phyloP scores from a whole-genome alignment of 139 green algal species.

The Haematococcus sp. region DNA sequence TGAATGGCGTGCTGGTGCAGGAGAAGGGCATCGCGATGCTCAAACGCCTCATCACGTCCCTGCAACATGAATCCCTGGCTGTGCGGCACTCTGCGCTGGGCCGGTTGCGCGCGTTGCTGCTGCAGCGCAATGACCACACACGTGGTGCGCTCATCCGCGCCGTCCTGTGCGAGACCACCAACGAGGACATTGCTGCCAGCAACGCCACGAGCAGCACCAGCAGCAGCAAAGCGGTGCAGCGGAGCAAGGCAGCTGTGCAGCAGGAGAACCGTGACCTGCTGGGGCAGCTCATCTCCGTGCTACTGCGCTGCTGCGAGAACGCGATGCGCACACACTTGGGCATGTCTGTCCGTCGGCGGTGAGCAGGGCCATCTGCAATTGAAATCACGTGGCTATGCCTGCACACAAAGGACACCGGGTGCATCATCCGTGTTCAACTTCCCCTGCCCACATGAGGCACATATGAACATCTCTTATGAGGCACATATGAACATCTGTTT shows the following conservation, averaged over 20 bases:
- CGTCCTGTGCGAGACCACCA: too few species aligned
- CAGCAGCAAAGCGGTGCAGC: neutral
- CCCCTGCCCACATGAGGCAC: neutral
- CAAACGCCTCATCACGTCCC: neutral
- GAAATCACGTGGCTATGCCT: too few species aligned
- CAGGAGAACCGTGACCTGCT: conserved; percentile 34
- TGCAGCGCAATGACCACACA: neutral
- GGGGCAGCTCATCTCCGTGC: conserved; percentile 46
- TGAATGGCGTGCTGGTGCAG: conserved; percentile 43
- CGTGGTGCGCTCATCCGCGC: neutral
- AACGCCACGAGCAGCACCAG: neutral
- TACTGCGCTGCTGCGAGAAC: conserved; percentile 74
- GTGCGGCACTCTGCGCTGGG: conserved; percentile 27
- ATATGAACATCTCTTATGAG: neutral
- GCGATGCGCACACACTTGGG: conserved; percentile 28
- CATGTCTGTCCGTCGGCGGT: neutral
- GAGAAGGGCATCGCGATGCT: conserved; percentile 3
- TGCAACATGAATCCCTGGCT: neutral
- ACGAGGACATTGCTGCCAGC: too few species aligned
- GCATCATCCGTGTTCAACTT: too few species aligned
- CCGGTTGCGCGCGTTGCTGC: conserved; percentile 49
- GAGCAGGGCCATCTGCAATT: too few species aligned
- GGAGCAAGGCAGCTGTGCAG: conserved; percentile 16
- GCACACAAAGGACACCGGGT: too few species aligned
- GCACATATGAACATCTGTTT: conserved; percentile 6